Base-by-base conservation (phyloP, 2,329 filamentous ascomycete species). In the Lachnellula arida region DNA sequence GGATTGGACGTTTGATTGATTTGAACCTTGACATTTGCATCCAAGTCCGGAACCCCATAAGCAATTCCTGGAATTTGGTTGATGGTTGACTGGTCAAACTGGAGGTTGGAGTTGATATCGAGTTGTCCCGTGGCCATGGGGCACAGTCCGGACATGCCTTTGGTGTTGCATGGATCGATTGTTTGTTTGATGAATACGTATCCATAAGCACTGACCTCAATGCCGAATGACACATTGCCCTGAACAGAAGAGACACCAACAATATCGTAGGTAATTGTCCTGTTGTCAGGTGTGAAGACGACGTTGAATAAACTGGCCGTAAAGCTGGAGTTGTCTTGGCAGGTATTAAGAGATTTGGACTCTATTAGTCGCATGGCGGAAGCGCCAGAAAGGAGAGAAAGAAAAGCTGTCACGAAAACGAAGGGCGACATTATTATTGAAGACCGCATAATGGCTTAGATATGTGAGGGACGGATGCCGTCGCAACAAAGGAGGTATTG, bases 261-360 rank as follows among this genome's bases (percentile, higher is more conserved):
- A 63, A 96, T 85, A 68, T 91, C 81, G 72, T 95, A 83, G 53
- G 78, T 76, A 52, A 93, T 78, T 34, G 85, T 86, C 65, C 80
- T 80, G 74, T 96, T 95, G 70, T 80, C 76, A 34, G 89, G 88
- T 1, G 86, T 90, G 73, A 89, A 90, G 61, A 84, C 76, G 71
- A 96, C 88, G 65, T 95, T 87, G 82, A 97, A 96, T 57, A 94
- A 80, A 65, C 87, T 91, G 65, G 92, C 91, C 4, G 89, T 88
- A 73, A 97, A 95, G 68, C 85, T 86, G 28, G 89, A 93, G 73
- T 93, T 87, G 57, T 84, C 78, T 78, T 92, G 88, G 74, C 92
- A 97, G 47, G 88, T 81, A 72, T 89, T 91, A 64, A 97, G 81
- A 25, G 92, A 95, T 69, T 82, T 89, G 54, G 92, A 94, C 66